phyloP scores from a whole-genome alignment of 495 filamentous ascomycete species.

The Neurospora tetrasperma region DNA sequence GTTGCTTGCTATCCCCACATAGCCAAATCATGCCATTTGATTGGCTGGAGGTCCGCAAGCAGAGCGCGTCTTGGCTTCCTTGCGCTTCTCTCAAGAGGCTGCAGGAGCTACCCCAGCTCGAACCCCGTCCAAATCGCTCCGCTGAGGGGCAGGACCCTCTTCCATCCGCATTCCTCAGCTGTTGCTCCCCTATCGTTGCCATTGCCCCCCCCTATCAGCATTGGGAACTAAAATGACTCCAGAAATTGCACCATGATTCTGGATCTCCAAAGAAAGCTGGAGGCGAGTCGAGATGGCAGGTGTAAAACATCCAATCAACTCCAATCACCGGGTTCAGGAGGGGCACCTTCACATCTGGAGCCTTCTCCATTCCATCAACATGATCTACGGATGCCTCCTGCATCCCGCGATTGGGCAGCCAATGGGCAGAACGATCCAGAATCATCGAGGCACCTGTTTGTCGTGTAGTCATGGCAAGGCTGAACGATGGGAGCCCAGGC shows the following conservation, averaged over 20 bases:
- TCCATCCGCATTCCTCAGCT: not conserved
- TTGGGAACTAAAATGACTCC: not conserved
- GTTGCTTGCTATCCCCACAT: slow-evolving; percentile 18
- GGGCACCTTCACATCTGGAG: not conserved
- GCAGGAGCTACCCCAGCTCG: slow-evolving; percentile 7
- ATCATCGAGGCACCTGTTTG: not conserved
- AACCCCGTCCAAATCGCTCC: not conserved
- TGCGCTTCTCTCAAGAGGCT: slow-evolving; percentile 11
- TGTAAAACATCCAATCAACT: not conserved
- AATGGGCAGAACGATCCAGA: not conserved
- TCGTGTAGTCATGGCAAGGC: not conserved
- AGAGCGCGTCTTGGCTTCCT: slow-evolving; percentile 10
- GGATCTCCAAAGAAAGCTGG: not conserved
- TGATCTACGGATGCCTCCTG: not conserved
- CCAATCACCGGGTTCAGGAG: not conserved
- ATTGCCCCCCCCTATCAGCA: not conserved
- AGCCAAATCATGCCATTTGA: slow-evolving; percentile 8
- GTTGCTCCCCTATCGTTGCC: not conserved
- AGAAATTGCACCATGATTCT: slow-evolving; percentile 1
- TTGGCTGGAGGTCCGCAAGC: slow-evolving; percentile 18
- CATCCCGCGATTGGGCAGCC: not conserved
- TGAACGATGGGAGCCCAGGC: not conserved
- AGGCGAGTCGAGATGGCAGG: not conserved
- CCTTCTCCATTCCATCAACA: not conserved
- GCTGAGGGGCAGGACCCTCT: not conserved